Percentiles rank a stretch among this genome's conserved stretches.
These are phyloP conservation scores for Ashbya aceris DNA, from an alignment of 1,139 yeast genomes.

Conservation along the genomic window DNA sequence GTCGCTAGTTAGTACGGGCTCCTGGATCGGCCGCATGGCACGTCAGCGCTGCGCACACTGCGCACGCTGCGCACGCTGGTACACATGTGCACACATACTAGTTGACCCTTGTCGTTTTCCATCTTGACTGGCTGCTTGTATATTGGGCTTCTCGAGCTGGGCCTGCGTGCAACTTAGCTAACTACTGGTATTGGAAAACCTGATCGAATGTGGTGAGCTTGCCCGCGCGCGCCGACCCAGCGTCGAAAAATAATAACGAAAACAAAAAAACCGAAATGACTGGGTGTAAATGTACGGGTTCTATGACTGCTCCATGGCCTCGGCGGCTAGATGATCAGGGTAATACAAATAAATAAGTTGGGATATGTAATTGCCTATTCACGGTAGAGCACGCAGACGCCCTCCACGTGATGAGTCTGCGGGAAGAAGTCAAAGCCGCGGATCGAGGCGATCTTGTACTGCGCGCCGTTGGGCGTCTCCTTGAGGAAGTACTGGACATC, in stretches of 20 bases:
- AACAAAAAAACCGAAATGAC: background rate
- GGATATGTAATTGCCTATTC: background rate
- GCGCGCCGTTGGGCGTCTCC: slow-evolving; percentile 50
- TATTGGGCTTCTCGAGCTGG: background rate
- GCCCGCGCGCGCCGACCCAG: too few relatives aligned
- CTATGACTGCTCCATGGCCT: background rate
- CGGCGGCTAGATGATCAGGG: background rate
- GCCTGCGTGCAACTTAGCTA: too few relatives aligned
- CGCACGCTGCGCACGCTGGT: background rate
- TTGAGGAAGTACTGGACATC: slow-evolving; percentile 78
- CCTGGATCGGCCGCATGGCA: slow-evolving; percentile 5
- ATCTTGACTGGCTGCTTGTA: slow-evolving; percentile 40
- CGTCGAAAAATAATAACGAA: background rate
- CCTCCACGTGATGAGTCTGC: slow-evolving; percentile 95
- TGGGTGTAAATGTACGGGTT: slow-evolving; percentile 1
- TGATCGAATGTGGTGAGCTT: too few relatives aligned
- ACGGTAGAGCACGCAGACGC: slow-evolving; percentile 67
- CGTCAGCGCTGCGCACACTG: background rate
- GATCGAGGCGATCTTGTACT: slow-evolving; percentile 67
- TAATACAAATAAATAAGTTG: background rate
- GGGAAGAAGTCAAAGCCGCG: slow-evolving; percentile 97
- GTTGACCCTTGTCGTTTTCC: slow-evolving; percentile 99
- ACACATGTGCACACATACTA: slow-evolving; percentile 55
- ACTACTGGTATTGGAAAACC: too few relatives aligned
- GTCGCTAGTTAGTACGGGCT: slow-evolving; percentile 10